These are phyloP conservation scores for Alternaria infectoria DNA, from an alignment of 2,329 filamentous ascomycete genomes.

Conservation along the genomic window DNA sequence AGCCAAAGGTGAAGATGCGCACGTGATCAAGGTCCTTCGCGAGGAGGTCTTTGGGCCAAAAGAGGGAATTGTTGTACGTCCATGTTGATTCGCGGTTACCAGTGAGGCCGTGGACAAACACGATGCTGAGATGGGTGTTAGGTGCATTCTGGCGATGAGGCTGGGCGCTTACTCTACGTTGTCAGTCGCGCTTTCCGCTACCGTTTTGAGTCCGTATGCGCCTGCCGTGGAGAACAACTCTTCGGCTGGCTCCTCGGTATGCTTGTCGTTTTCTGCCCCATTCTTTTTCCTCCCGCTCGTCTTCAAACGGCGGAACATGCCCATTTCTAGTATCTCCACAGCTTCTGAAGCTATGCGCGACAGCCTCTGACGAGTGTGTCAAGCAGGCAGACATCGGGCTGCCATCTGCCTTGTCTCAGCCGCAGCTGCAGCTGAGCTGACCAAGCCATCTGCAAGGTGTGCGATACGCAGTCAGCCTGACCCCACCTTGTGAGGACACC, in stretches of 20 bases:
- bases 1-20: background rate
- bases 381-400: background rate
- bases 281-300: background rate
- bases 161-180: background rate
- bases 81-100: background rate
- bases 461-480: background rate
- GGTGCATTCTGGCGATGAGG: background rate
- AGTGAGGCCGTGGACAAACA: background rate
- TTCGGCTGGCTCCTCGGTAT: background rate
- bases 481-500: background rate
- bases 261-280: fast-evolving
- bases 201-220: background rate
- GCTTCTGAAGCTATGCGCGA: background rate
- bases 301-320: background rate
- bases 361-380: fast-evolving
- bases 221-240: background rate
- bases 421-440: background rate
- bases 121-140: fast-evolving
- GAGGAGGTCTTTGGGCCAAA: background rate
- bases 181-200: background rate
- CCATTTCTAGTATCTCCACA: background rate
- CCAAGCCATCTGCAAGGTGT: background rate
- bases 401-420: background rate
- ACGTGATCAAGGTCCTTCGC: background rate
- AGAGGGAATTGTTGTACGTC: fast-evolving